Base-by-base conservation (phyloP, 352 stramenopile species). In the Phytophthora brassicae region DNA sequence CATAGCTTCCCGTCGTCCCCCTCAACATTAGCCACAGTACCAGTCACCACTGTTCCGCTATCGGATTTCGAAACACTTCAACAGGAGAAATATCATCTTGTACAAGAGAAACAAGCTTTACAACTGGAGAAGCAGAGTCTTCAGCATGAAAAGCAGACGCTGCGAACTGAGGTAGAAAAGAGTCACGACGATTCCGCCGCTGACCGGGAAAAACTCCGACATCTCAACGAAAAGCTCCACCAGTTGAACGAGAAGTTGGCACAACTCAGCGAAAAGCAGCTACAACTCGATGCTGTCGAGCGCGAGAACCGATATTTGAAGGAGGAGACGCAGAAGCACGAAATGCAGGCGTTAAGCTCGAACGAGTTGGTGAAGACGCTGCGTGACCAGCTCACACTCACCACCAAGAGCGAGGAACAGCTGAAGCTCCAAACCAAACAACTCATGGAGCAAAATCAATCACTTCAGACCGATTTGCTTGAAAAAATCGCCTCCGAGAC, bases 361-460 rank as follows among this genome's bases (percentile, higher is more conserved):
- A 81, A 74, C 17, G 81, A 87, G 49, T 57, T 72, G 14, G 52
- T 88, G 24, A 82, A 83, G 45, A 87, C 76, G 3, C 52, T 88
- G 9, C 64, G 66, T 14, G 74, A 90, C 26, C 69, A 90, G 26
- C 74, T 88, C 6, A 42, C 70, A 12, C 75, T 83, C 20, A 84
- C 64, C 6, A 70, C 63, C 14, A 82, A 82, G 26, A 87, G 76
- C 66, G 81, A 90, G 55, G 76, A 86, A 52, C 78, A 90, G 36
- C 60, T 90, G 36, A 88, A 90, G 51, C 64, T 87, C 14, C 81
- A 90, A 57, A 88, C 75, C 9, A 78, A 82, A 28, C 76, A 88
- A 47, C 72, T 90, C 17, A 82, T 88, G 43, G 74, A 90, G 44
- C 81, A 88, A 45, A 90, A 90, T 19, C 81, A 86, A 42, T 71